A percentile compares a stretch with the other conserved stretches of the same genome.
phyloP scores from a whole-genome alignment of 192 early-diverging fungal genomes.

The Linnemannia exigua region DNA sequence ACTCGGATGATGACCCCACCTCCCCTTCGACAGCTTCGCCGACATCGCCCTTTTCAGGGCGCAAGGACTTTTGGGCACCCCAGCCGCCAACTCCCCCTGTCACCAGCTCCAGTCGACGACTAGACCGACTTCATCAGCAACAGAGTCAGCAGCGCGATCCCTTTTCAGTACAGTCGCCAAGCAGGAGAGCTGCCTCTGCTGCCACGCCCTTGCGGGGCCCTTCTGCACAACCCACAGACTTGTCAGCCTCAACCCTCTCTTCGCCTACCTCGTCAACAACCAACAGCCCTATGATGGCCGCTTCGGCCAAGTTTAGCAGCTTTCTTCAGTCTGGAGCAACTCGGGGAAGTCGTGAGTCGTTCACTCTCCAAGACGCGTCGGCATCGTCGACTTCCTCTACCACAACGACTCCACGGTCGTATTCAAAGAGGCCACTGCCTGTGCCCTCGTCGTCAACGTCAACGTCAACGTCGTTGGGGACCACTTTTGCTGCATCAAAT shows the following conservation, averaged over 20 bases:
- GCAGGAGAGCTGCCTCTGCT: neutral
- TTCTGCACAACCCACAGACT: neutral
- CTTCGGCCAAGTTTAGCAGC: slow-evolving; percentile 39
- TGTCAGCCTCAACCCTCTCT: neutral
- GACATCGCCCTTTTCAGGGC: slow-evolving; percentile 38
- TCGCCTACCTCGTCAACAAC: neutral
- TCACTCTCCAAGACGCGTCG: neutral
- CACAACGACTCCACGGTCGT: slow-evolving; percentile 6
- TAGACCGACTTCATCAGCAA: neutral
- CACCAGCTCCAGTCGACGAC: slow-evolving; percentile 11
- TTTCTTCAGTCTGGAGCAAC: slow-evolving; percentile 27
- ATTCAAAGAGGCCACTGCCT: slow-evolving; percentile 34
- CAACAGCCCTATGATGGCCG: slow-evolving; percentile 33
- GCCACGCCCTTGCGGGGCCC: slow-evolving; percentile 14
- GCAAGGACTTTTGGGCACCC: slow-evolving; percentile 19
- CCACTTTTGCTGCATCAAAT: slow-evolving; percentile 7
- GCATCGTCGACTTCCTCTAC: slow-evolving; percentile 17
- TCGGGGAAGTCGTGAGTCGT: slow-evolving; percentile 23
- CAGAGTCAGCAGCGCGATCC: slow-evolving; percentile 3
- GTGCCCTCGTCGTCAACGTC: slow-evolving; percentile 12
- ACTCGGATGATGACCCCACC: slow-evolving; percentile 36
- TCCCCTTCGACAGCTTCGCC: slow-evolving; percentile 47
- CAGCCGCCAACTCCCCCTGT: slow-evolving; percentile 43
- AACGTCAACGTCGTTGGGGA: slow-evolving; percentile 3
- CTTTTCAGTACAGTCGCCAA: neutral